phyloP scores from a whole-genome alignment of 768 basidiomycete genomes.

The Lyophyllum semitale region DNA sequence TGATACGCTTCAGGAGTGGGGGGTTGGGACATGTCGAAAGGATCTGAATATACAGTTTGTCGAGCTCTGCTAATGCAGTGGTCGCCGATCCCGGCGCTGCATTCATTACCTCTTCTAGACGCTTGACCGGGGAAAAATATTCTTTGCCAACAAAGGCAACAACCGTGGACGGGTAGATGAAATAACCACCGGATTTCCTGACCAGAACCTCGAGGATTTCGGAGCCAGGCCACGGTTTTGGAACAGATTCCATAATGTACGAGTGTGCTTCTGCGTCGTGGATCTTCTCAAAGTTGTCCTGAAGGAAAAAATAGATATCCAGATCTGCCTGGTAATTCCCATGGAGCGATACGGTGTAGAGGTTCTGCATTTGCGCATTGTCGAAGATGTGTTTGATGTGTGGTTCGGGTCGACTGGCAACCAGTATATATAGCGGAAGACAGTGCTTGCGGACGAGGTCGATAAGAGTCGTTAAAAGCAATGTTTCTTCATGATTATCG shows the following conservation, averaged over 20 bases:
- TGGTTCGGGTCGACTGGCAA: not conserved
- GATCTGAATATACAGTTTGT: not conserved
- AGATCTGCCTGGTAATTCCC: not conserved
- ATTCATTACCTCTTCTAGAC: not conserved
- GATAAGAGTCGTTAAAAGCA: not conserved
- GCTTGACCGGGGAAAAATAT: not conserved
- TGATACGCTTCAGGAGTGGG: not conserved
- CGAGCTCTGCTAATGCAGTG: not conserved
- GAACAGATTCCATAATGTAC: not conserved
- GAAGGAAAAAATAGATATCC: not conserved
- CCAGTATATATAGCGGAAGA: not conserved
- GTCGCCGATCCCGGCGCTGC: not conserved
- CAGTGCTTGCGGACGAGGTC: not conserved
- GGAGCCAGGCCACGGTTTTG: not conserved
- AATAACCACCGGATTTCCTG: not conserved
- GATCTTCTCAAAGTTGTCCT: not conserved
- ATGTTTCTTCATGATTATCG: not conserved
- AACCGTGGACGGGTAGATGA: not conserved
- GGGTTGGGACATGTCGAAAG: not conserved
- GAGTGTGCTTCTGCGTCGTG: not conserved
- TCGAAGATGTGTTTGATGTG: not conserved
- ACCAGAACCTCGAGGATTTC: not conserved
- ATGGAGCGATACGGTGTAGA: not conserved
- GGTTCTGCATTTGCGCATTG: not conserved
- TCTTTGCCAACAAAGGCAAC: not conserved